Evolutionary conservation across 148 eudicot genomes (phyloP).

Genomic region (Chenopodium formosanum): DNA sequence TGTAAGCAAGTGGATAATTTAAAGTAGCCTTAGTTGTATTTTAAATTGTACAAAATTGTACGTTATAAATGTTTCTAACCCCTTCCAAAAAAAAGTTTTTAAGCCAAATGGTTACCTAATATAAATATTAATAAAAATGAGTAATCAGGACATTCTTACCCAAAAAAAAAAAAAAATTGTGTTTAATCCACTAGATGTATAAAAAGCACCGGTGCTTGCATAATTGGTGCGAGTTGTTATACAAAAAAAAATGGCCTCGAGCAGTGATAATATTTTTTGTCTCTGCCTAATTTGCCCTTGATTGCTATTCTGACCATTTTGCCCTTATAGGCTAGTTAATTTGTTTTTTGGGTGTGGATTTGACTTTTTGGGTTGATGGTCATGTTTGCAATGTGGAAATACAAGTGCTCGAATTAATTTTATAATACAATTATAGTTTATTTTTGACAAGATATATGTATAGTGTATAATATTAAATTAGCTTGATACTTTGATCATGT

Average conservation of each 20-base stretch:
- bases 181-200: too few species aligned
- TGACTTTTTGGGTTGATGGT: not conserved
- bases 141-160: too few species aligned
- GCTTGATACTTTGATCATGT: not conserved
- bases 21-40: too few species aligned
- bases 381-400: not conserved
- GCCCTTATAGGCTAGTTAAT: not conserved
- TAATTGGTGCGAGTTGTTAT: not conserved
- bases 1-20: too few species aligned
- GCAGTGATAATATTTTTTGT: not conserved
- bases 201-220: not conserved
- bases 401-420: too few species aligned
- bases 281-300: not conserved
- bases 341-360: not conserved
- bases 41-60: too few species aligned
- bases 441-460: not conserved
- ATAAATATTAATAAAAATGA: too few species aligned
- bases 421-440: too few species aligned
- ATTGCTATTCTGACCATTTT: not conserved
- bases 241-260: not conserved
- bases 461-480: not conserved
- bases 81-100: too few species aligned
- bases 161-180: too few species aligned
- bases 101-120: too few species aligned
- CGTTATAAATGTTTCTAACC: too few species aligned